These are phyloP conservation scores for Ascochyta rabiei DNA, from an alignment of 2,329 filamentous ascomycete species.

Conservation along the genomic window DNA sequence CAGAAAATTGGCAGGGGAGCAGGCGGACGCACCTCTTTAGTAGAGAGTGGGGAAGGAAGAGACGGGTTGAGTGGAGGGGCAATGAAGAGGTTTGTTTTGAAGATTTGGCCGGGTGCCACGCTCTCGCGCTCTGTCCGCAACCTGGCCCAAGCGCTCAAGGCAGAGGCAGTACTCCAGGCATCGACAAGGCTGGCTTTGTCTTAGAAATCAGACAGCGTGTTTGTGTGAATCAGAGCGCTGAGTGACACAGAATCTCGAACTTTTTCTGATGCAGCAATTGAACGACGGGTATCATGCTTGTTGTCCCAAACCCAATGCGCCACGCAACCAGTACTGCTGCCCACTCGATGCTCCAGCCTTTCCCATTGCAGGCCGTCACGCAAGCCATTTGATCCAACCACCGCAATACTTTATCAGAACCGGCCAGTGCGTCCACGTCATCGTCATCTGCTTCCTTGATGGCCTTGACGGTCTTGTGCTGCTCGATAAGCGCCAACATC, in stretches of 20 bases:
- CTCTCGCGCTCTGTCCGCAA: too few relatives aligned
- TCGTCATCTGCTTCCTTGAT: background rate
- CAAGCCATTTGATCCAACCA: slow-evolving; percentile 4
- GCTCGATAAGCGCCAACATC: background rate
- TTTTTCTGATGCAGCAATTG: slow-evolving; percentile 17
- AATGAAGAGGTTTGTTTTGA: slow-evolving; percentile 23
- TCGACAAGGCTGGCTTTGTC: slow-evolving; percentile 24
- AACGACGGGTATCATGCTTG: slow-evolving; percentile 46
- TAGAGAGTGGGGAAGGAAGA: slow-evolving; percentile 38
- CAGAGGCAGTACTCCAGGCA: slow-evolving; percentile 32
- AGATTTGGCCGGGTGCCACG: slow-evolving; percentile 11
- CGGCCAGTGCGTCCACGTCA: slow-evolving; percentile 1
- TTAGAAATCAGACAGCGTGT: slow-evolving; percentile 20
- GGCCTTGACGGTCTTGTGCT: background rate
- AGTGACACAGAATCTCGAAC: background rate
- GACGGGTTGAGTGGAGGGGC: slow-evolving; percentile 35
- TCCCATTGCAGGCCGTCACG: background rate
- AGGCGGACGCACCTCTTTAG: slow-evolving; percentile 35
- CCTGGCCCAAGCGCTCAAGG: background rate
- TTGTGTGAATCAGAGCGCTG: background rate
- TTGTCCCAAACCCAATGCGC: slow-evolving; percentile 42
- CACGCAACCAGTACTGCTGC: slow-evolving; percentile 39
- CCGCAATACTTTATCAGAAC: slow-evolving; percentile 3
- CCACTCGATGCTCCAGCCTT: slow-evolving; percentile 14
- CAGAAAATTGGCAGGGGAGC: slow-evolving; percentile 22